Percentiles rank a stretch among this genome's conserved stretches.
These are phyloP conservation scores for Penicillium sclerotigenum DNA, from an alignment of 2,329 filamentous ascomycete species.

Conservation along the genomic window DNA sequence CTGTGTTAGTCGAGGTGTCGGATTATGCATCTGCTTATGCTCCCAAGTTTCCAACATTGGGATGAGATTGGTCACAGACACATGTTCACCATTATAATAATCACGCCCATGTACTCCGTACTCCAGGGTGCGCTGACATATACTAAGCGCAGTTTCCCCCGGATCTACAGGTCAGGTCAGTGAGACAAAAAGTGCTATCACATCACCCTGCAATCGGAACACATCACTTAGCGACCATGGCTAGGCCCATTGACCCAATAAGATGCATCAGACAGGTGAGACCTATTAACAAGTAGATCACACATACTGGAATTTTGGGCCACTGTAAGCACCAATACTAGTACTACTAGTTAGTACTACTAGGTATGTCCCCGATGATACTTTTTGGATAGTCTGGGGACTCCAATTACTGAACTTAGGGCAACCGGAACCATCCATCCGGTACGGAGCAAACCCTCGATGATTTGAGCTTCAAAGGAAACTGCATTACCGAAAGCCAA, in stretches of 20 bases:
- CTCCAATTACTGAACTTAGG: constrained; percentile 10
- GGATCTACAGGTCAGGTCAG: constrained; percentile 14
- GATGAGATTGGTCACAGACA: constrained; percentile 18
- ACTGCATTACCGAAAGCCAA: not conserved
- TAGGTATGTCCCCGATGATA: not conserved
- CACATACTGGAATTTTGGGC: constrained; percentile 4
- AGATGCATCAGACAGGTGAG: constrained; percentile 15
- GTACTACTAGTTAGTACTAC: no score
- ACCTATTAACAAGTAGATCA: constrained; percentile 4
- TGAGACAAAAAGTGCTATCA: constrained; percentile 18
- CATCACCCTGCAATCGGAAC: constrained; percentile 22
- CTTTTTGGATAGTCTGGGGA: not conserved
- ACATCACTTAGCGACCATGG: constrained; percentile 24
- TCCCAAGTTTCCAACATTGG: not conserved
- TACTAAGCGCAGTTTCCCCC: constrained; percentile 6
- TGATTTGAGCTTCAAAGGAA: constrained; percentile 7
- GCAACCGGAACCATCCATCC: constrained; percentile 3
- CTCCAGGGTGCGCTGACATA: constrained; percentile 2
- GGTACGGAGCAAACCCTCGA: constrained; percentile 4
- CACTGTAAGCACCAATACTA: not conserved
- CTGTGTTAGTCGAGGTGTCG: constrained; percentile 16
- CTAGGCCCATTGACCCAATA: constrained; percentile 17
- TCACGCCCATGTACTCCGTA: constrained; percentile 1
- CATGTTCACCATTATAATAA: not conserved
- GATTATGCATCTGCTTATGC: constrained; percentile 8